A percentile compares a stretch with the other conserved stretches of the same genome.
phyloP scores from a whole-genome alignment of 495 filamentous ascomycete genomes.

The Cercophora samala region DNA sequence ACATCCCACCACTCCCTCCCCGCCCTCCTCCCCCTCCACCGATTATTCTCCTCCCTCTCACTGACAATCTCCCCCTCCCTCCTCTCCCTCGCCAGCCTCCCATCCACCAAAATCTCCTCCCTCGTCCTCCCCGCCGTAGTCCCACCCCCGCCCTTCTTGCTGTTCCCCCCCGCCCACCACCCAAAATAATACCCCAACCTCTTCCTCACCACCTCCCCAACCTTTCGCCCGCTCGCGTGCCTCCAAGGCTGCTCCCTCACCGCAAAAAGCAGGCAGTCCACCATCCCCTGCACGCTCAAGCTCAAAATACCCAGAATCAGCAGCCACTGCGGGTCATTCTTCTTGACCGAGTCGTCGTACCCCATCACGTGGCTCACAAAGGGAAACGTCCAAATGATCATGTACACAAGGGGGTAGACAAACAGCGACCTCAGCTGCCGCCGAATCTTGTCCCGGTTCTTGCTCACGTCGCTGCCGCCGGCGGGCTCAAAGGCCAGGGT shows the following conservation, averaged over 20 bases:
- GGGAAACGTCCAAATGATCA: slow-evolving; percentile 69
- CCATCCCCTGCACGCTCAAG: slow-evolving; percentile 58
- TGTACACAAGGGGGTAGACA: slow-evolving; percentile 68
- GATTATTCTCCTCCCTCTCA: slow-evolving; percentile 6
- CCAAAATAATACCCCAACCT: slow-evolving; percentile 39
- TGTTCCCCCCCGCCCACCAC: slow-evolving; percentile 23
- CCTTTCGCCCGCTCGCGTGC: slow-evolving; percentile 42
- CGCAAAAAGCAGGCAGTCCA: slow-evolving; percentile 64
- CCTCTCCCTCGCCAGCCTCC: slow-evolving; percentile 40
- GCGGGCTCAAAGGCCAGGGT: not conserved
- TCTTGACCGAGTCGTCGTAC: slow-evolving; percentile 48
- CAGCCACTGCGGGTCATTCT: slow-evolving; percentile 53
- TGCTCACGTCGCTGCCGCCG: slow-evolving; percentile 26
- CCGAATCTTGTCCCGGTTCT: slow-evolving; percentile 53
- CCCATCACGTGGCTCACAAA: slow-evolving; percentile 60
- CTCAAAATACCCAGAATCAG: slow-evolving; percentile 52
- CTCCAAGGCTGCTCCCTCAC: slow-evolving; percentile 67
- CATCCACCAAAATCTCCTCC: slow-evolving; percentile 48
- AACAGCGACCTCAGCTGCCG: slow-evolving; percentile 67
- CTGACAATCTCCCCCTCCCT: slow-evolving; percentile 39
- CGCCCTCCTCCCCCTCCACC: slow-evolving; percentile 6
- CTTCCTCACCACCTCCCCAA: not conserved
- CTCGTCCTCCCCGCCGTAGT: slow-evolving; percentile 35
- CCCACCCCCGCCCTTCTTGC: slow-evolving; percentile 15
- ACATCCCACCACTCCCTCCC: slow-evolving; percentile 28